Percentiles rank a stretch among this genome's conserved stretches.
These are phyloP conservation scores for Didymella arachidicola DNA, from an alignment of 2,329 filamentous ascomycete species.

Conservation along the genomic window DNA sequence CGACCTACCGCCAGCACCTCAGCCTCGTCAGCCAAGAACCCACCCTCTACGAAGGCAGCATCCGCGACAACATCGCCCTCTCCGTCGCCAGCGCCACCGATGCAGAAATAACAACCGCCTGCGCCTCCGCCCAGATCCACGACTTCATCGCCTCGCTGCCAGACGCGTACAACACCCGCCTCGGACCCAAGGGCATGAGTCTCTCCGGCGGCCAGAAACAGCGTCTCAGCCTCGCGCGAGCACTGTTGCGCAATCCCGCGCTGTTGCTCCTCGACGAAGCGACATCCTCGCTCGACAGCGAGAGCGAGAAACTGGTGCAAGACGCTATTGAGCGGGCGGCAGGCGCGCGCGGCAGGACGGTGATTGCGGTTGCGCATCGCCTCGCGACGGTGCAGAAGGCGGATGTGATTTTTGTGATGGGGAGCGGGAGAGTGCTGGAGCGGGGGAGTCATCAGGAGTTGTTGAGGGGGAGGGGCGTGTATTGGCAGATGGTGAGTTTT, in stretches of 20 bases:
- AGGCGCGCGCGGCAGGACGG: conserved; percentile 36
- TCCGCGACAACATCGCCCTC: conserved; percentile 51
- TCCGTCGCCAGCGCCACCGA: conserved; percentile 44
- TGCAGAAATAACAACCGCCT: conserved; percentile 43
- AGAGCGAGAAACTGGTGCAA: conserved; percentile 48
- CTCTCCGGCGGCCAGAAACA: conserved; percentile 49
- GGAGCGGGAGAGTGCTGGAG: conserved; percentile 46
- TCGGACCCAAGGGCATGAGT: conserved; percentile 48
- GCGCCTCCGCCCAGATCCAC: conserved; percentile 50
- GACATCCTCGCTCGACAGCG: conserved; percentile 43
- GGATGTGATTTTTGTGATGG: conserved; percentile 49
- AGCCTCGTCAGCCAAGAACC: conserved; percentile 58
- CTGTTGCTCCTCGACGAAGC: conserved; percentile 50
- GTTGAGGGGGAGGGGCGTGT: conserved; percentile 41
- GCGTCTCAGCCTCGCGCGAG: conserved; percentile 45
- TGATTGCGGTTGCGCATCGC: conserved; percentile 49
- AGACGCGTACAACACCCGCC: conserved; percentile 45
- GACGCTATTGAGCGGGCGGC: conserved; percentile 45
- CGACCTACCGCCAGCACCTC: conserved; percentile 52
- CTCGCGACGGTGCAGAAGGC: conserved; percentile 51
- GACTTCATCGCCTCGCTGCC: conserved; percentile 50
- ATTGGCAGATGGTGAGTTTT: conserved; percentile 43
- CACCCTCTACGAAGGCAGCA: conserved; percentile 55
- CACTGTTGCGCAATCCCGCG: conserved; percentile 43
- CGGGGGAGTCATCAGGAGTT: conserved; percentile 43